Percentiles rank a stretch among this genome's conserved stretches.
phyloP scores from a whole-genome alignment of 257 asterid species.

The Perilla frutescens region DNA sequence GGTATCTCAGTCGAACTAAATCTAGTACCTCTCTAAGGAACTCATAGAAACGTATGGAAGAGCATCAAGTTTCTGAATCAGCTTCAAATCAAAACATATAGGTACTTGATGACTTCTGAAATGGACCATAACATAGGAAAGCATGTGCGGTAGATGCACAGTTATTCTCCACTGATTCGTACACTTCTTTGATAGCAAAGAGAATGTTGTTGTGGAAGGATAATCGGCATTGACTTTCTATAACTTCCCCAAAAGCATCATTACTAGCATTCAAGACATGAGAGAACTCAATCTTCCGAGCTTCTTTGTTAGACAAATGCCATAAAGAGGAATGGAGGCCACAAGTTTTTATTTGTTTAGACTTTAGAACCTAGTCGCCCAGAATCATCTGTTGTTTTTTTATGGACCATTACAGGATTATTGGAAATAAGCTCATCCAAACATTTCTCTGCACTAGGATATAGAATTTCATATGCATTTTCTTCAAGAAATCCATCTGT shows the following conservation, averaged over 20 bases:
- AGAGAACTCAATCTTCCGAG: background rate
- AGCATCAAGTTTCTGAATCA: constrained; percentile 24
- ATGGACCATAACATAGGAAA: constrained; percentile 15
- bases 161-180: background rate
- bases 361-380: too few relatives aligned
- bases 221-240: constrained; percentile 12
- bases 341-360: constrained; percentile 11
- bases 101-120: constrained; percentile 17
- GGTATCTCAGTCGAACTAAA: constrained; percentile 26
- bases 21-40: constrained; percentile 20
- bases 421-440: constrained; percentile 20
- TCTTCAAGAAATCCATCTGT: constrained; percentile 25
- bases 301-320: constrained; percentile 22
- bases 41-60: constrained; percentile 31
- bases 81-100: constrained; percentile 13
- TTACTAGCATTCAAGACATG: background rate
- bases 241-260: background rate
- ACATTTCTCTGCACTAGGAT: background rate
- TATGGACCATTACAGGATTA: background rate
- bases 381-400: too few relatives aligned
- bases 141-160: constrained; percentile 27
- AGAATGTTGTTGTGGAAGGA: constrained; percentile 25
- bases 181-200: constrained; percentile 21
- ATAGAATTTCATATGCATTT: background rate
- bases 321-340: constrained; percentile 26